Evolutionary conservation across 768 basidiomycete species (phyloP), one percentile per base, ranked within the genome.

Genomic region (Lactifluus hygrophoroides): DNA sequence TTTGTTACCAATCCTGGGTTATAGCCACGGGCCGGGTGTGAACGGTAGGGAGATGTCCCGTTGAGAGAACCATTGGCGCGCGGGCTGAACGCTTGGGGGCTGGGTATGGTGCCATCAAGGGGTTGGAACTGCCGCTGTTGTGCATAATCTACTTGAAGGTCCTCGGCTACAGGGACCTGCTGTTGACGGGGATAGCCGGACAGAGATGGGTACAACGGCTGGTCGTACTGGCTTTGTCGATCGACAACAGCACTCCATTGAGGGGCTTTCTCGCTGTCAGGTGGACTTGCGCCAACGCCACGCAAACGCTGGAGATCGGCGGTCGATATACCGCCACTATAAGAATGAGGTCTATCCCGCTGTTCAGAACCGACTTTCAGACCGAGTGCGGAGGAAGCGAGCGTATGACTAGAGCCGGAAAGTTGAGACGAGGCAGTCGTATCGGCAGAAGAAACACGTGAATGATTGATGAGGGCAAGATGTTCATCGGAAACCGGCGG

Each of bases 381-480:
- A 58, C 81, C 64, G 77, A 68, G 76, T n/a, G 67, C 57, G 57
- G 76, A 76, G 34, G 74, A 77, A 55, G 84, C 76, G 65, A 86
- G 72, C 30, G 79, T 79, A 68, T 83, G 82, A 65, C 80, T 81
- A 45, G 62, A 59, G 73, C 74, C 48, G 74, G 81, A 82, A 53
- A 75, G 67, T 17, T 81, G 85, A 56, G 81, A 80, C 67, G 81
- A 82, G 49, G 77, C 75, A 28, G 83, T 78, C 32, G 84, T 85
- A 71, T 90, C 88, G 62, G 85, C 83, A n/a, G 89, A 90, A 27
- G 88, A 89, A 52, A 85, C 89, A 54, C 88, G 83, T 62, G 88
- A 90, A 71, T 90, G 88, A 62, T 85, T 83, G 19, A 65, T 55
- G 28, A 81, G 76, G 53, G 73, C 77, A 65, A 83, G 81, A 59